These are phyloP conservation scores for Monilinia laxa DNA, from an alignment of 2,329 filamentous ascomycete genomes.

Conservation along the genomic window DNA sequence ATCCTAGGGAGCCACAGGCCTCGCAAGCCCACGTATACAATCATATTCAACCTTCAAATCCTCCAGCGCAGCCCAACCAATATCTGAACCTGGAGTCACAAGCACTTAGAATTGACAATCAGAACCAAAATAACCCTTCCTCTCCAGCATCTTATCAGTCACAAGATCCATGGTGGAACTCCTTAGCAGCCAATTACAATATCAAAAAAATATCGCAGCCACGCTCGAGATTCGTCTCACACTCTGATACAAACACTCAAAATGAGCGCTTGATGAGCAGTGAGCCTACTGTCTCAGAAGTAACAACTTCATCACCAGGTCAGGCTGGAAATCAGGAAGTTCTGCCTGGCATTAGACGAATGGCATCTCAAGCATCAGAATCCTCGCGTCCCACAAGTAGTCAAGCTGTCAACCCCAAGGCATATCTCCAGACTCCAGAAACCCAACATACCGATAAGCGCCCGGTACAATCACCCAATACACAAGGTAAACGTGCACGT, in stretches of 20 bases:
- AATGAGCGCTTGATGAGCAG: background rate
- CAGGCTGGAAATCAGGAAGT: background rate
- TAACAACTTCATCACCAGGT: background rate
- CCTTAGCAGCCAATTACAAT: slow-evolving; percentile 5
- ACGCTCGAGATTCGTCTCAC: background rate
- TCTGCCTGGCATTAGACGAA: background rate
- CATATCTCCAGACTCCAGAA: background rate
- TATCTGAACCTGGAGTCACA: background rate
- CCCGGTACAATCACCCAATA: background rate
- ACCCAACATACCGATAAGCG: background rate
- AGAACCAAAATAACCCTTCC: background rate
- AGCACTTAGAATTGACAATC: background rate
- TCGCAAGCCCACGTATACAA: background rate
- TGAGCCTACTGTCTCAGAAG: background rate
- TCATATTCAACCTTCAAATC: background rate
- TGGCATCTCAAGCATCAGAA: background rate
- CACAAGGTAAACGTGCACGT: background rate
- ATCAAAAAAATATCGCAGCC: slow-evolving; percentile 10
- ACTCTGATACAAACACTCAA: background rate
- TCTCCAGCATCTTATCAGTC: slow-evolving; percentile 6
- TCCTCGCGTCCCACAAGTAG: background rate
- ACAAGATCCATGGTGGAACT: slow-evolving; percentile 18
- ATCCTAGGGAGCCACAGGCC: background rate
- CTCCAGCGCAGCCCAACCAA: background rate
- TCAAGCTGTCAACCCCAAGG: background rate